Conservation (phyloP, 768 basidiomycete genomes). For the Pulveroboletus sp. region DNA sequence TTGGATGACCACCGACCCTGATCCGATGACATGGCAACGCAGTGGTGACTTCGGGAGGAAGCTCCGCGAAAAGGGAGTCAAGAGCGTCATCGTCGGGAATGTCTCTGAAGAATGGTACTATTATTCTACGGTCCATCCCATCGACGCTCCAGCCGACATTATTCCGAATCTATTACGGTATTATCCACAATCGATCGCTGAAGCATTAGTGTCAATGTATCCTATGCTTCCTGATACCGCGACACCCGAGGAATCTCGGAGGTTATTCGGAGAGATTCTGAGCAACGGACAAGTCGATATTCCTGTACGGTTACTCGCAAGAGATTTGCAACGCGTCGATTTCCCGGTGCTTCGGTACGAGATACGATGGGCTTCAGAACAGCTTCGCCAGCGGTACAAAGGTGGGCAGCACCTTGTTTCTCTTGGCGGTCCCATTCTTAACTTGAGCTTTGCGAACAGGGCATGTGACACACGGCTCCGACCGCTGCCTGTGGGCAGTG, state of each 20-base stretch:
- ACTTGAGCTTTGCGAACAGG: slow-evolving; percentile 35
- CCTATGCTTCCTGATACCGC: slow-evolving; percentile 40
- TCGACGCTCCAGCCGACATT: slow-evolving; percentile 48
- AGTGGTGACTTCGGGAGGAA: slow-evolving; percentile 54
- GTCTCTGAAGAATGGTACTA: slow-evolving; percentile 75
- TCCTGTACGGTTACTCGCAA: slow-evolving; percentile 59
- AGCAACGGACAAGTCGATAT: slow-evolving; percentile 66
- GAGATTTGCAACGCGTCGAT: slow-evolving; percentile 50
- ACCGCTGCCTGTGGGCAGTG: slow-evolving; percentile 63
- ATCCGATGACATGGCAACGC: slow-evolving; percentile 70
- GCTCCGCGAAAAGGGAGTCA: slow-evolving; percentile 57
- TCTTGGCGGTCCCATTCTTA: not conserved
- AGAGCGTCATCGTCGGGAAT: slow-evolving; percentile 60
- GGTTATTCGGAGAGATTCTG: slow-evolving; percentile 58
- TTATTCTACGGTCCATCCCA: slow-evolving; percentile 67
- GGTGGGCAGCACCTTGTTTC: slow-evolving; percentile 7
- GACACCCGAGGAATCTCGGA: slow-evolving; percentile 40
- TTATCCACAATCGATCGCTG: slow-evolving; percentile 50
- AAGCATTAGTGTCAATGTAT: slow-evolving; percentile 45
- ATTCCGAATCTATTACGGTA: slow-evolving; percentile 58
- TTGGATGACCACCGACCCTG: slow-evolving; percentile 53
- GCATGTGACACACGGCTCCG: slow-evolving; percentile 68
- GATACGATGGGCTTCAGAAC: slow-evolving; percentile 67
- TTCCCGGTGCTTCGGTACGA: slow-evolving; percentile 69
- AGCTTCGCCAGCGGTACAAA: slow-evolving; percentile 55